Conservation (phyloP, 176 grass and related monocot species). For the Zea luxurians region DNA sequence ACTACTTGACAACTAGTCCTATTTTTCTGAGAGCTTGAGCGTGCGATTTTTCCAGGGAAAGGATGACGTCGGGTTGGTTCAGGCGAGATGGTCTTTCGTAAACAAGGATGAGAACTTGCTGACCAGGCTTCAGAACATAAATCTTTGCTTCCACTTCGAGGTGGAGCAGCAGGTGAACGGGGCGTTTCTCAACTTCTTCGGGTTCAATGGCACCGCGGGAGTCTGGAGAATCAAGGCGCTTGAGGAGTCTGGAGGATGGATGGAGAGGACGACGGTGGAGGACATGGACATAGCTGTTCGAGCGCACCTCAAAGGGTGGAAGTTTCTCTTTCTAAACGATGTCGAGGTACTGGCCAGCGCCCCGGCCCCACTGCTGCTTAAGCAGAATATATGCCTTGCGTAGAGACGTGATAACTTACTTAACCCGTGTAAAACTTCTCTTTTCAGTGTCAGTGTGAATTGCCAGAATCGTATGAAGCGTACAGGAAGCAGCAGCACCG, state of each 20-base stretch:
- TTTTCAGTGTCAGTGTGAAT: slow-evolving; percentile 77
- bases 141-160: slow-evolving; percentile 94
- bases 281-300: slow-evolving; percentile 94
- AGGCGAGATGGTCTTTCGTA: slow-evolving; percentile 85
- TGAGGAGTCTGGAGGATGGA: slow-evolving; percentile 90
- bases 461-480: slow-evolving; percentile 92
- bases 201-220: slow-evolving; percentile 86
- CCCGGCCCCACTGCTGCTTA: neutral
- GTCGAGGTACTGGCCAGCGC: slow-evolving; percentile 59
- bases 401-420: slow-evolving; percentile 17
- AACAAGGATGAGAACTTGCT: slow-evolving; percentile 92
- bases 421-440: slow-evolving; percentile 25
- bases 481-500: slow-evolving; percentile 91
- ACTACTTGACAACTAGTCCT: neutral
- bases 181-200: slow-evolving; percentile 81
- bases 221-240: slow-evolving; percentile 90
- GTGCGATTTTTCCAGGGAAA: slow-evolving; percentile 59
- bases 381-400: neutral
- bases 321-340: slow-evolving; percentile 86
- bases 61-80: slow-evolving; percentile 76
- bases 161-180: slow-evolving; percentile 97
- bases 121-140: slow-evolving; percentile 84
- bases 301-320: slow-evolving; percentile 91
- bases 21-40: slow-evolving; percentile 19
- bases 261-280: slow-evolving; percentile 89